These are phyloP conservation scores for Globisporangium ultimum DNA, from an alignment of 352 stramenopile genomes.

Conservation along the genomic window DNA sequence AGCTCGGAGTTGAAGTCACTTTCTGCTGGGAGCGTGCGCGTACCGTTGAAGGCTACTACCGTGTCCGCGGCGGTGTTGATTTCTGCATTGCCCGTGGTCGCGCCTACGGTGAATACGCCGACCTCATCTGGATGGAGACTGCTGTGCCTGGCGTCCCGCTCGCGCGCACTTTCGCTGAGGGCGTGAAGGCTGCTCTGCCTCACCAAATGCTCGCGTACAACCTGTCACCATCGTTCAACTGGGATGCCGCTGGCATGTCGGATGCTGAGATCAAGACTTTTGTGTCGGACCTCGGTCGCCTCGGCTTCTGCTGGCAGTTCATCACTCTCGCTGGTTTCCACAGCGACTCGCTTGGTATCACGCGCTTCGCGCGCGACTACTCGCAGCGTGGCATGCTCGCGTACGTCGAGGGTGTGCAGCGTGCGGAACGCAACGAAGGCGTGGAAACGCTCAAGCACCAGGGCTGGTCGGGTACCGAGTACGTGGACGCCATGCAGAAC, in stretches of 20 bases:
- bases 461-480: constrained; percentile 96
- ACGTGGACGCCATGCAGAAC: constrained; percentile 96
- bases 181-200: constrained; percentile 89
- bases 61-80: constrained; percentile 93
- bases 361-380: constrained; percentile 92
- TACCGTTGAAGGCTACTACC: constrained; percentile 98
- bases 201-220: constrained; percentile 99
- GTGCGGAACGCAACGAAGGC: constrained; percentile 91
- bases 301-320: constrained; percentile 99
- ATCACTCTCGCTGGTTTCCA: constrained; percentile 99
- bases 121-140: constrained; percentile 99
- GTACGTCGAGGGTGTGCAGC: constrained; percentile 97
- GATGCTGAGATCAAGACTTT: constrained; percentile 93
- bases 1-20: constrained; percentile 77
- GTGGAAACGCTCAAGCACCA: constrained; percentile 98
- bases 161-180: constrained; percentile 92
- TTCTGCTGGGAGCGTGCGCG: constrained; percentile 97
- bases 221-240: constrained; percentile 98
- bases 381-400: constrained; percentile 90
- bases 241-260: constrained; percentile 95
- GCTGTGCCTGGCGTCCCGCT: constrained; percentile 93
- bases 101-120: constrained; percentile 94
- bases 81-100: constrained; percentile 95
- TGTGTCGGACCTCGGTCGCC: constrained; percentile 92
- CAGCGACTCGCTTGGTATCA: constrained; percentile 95